Percentiles rank a stretch among this genome's conserved stretches.
These are phyloP conservation scores for Termitomyces sp. DNA, from an alignment of 768 basidiomycete genomes.

Conservation along the genomic window DNA sequence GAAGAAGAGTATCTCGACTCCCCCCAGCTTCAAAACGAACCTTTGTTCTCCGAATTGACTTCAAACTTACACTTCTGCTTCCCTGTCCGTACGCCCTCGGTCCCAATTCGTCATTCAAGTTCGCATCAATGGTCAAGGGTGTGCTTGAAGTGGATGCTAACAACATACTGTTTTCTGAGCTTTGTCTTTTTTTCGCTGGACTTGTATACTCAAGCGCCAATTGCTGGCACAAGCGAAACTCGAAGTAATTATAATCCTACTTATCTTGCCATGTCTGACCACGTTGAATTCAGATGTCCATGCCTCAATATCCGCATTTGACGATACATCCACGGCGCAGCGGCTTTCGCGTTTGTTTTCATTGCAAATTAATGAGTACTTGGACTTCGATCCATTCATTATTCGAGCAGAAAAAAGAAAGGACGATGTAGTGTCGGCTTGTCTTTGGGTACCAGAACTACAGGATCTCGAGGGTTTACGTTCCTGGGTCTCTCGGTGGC, in stretches of 20 bases:
- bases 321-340: slow-evolving; percentile 28
- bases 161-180: slow-evolving; percentile 42
- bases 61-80: slow-evolving; percentile 16
- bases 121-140: slow-evolving; percentile 28
- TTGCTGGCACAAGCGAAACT: neutral
- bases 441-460: slow-evolving; percentile 45
- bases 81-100: slow-evolving; percentile 12
- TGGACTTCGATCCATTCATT: slow-evolving; percentile 36
- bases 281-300: slow-evolving; percentile 1
- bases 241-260: neutral
- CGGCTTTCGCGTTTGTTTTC: slow-evolving; percentile 36
- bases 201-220: slow-evolving; percentile 23
- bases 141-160: slow-evolving; percentile 31
- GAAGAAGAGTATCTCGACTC: slow-evolving; percentile 3
- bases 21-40: slow-evolving; percentile 13
- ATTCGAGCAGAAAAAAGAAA: slow-evolving; percentile 21
- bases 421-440: slow-evolving; percentile 38
- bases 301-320: slow-evolving; percentile 21
- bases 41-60: slow-evolving; percentile 12
- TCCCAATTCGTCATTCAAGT: slow-evolving; percentile 20
- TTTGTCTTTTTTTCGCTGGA: slow-evolving; percentile 35
- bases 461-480: slow-evolving; percentile 32
- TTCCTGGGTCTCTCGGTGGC: slow-evolving; percentile 41
- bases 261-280: slow-evolving; percentile 1
- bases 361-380: slow-evolving; percentile 21